Conservation (phyloP, 768 basidiomycete genomes). For the Phlebiopsis flavidoalba region DNA sequence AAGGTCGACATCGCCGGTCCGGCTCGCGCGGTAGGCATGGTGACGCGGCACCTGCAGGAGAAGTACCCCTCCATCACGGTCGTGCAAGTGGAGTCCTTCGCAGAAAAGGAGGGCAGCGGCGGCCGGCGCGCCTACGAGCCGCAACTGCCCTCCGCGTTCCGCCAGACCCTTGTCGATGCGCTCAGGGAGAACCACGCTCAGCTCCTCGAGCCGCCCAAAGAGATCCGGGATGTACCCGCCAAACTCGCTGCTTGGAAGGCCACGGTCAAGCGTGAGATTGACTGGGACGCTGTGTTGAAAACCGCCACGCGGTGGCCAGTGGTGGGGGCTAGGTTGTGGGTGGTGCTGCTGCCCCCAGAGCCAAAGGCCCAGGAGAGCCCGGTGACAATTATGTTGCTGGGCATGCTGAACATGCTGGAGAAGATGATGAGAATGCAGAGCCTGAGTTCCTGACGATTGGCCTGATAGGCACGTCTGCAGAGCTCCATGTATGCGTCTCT, state of each 20-base stretch:
- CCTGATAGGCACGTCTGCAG: constrained; percentile 52
- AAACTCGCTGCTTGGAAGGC: constrained; percentile 61
- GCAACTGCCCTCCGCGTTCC: constrained; percentile 60
- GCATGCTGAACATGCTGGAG: background rate
- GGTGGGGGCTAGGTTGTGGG: constrained; percentile 43
- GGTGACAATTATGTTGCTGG: background rate
- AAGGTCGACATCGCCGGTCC: constrained; percentile 85
- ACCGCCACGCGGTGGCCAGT: constrained; percentile 35
- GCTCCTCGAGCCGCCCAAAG: constrained; percentile 62
- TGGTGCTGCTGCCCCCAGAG: constrained; percentile 33
- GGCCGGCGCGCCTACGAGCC: constrained; percentile 49
- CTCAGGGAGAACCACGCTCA: constrained; percentile 63
- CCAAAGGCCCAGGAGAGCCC: constrained; percentile 7
- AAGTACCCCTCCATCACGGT: constrained; percentile 52
- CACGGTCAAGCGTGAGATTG: constrained; percentile 54
- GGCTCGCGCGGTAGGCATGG: constrained; percentile 49
- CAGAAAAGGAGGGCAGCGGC: constrained; percentile 35
- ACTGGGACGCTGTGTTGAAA: constrained; percentile 68
- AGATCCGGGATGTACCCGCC: constrained; percentile 41
- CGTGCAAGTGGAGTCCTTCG: constrained; percentile 75
- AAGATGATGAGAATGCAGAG: constrained; percentile 23
- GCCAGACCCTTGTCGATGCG: constrained; percentile 57
- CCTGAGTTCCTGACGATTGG: constrained; percentile 73
- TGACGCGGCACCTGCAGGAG: constrained; percentile 55
- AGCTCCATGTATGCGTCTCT: background rate